phyloP scores from a whole-genome alignment of 352 stramenopile genomes.

The Globisporangium middletonii region DNA sequence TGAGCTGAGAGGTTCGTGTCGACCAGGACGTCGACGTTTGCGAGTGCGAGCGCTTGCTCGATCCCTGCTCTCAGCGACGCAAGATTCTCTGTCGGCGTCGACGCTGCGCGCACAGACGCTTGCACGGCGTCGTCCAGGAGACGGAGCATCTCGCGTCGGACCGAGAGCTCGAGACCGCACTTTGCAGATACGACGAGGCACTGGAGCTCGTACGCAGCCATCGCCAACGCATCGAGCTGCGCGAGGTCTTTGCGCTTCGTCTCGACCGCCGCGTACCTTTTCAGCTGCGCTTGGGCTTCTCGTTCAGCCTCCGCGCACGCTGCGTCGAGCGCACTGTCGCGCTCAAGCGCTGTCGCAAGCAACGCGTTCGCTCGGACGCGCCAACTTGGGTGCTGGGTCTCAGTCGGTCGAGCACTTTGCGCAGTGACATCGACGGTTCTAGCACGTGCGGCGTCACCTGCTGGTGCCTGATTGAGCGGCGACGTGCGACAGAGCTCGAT shows the following conservation, averaged over 20 bases:
- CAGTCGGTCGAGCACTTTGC: too few species aligned
- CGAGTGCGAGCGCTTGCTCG: constrained; percentile 3
- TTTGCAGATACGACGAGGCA: constrained; percentile 21
- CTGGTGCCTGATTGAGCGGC: too few species aligned
- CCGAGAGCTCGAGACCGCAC: constrained; percentile 13
- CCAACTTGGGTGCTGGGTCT: neutral
- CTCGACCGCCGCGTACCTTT: constrained; percentile 18
- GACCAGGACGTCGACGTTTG: neutral
- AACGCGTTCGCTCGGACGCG: constrained; percentile 25
- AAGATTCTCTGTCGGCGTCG: constrained; percentile 4
- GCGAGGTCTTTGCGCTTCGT: constrained; percentile 13
- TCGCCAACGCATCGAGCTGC: constrained; percentile 22
- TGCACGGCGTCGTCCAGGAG: constrained; percentile 19
- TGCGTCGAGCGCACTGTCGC: constrained; percentile 18
- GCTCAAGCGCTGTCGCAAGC: constrained; percentile 26
- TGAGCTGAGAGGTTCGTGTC: neutral
- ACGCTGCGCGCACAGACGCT: neutral
- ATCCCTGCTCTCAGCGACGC: constrained; percentile 5
- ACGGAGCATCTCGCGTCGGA: constrained; percentile 22
- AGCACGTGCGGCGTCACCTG: too few species aligned
- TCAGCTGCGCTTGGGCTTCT: constrained; percentile 20
- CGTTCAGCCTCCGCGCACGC: constrained; percentile 15
- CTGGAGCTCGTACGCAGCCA: constrained; percentile 27
- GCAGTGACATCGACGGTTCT: too few species aligned
- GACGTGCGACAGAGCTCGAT: too few species aligned